Evolutionary conservation across 805 yeast genomes (phyloP), one percentile per base, ranked within the genome.

Genomic region (Naumovozyma dairenensis): DNA sequence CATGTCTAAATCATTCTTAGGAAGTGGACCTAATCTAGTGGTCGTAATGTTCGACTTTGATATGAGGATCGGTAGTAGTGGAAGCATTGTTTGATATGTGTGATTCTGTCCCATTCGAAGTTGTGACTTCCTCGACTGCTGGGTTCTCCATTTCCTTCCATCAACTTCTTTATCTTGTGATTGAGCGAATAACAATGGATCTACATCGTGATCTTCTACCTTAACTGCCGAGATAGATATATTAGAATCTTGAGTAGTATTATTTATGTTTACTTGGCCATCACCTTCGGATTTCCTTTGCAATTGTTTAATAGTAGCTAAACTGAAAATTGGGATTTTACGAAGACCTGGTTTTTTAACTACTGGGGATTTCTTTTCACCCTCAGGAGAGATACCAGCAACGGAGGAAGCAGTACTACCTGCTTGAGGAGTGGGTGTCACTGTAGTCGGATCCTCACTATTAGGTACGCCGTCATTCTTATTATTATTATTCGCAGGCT

Each of bases 301-400:
- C 17, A 43, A 29, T 19, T 41, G 33, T 28, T 38, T 45, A 22
- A 46, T 41, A 12, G 40, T 42, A 9, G 49, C 35, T 20, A 49
- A 28, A 22, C 46, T 45, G 35, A 53, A 53, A 6, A 51, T 38
- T 3, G 56, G 56, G 4, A 44, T 43, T 28, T 42, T 49, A 25
- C 37, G 38, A 2, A 36, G 26, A 1, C 29, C 29, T 10, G 17
- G 6, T 24, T 24, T 12, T n/a, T n/a, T 12, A 10, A 7, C 13
- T 7, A 24, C 13, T 7, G 26, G 8, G 6, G 13, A 7, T 24
- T 8, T 12, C 8, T 24, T 24, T 12, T 12, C n/a, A 24, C 13
- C 26, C 13, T 24, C 26, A 24, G n/a, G n/a, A n/a, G n/a, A n/a
- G n/a, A n/a, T n/a, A n/a, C n/a, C n/a, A n/a, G n/a, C n/a, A n/a